Evolutionary conservation across 306 rosid genomes (phyloP).

Genomic region (Albizia julibrissin): DNA sequence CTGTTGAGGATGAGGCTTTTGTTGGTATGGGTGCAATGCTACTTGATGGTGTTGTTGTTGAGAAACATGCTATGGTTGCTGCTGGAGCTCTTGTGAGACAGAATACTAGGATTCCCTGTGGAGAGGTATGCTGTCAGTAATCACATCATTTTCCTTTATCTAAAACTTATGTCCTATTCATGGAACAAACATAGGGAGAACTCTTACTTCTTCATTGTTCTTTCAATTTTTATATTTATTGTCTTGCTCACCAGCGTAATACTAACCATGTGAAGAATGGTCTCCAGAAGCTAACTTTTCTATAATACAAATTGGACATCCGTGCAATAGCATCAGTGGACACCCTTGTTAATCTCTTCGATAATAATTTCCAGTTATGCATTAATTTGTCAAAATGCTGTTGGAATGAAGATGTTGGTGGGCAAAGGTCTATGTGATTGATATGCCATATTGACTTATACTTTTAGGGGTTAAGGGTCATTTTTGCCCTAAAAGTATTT

Average conservation of each 20-base stretch:
- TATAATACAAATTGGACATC: background rate
- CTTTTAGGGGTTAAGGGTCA: too few species aligned
- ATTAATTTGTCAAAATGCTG: background rate
- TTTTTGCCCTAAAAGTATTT: too few species aligned
- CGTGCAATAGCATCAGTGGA: background rate
- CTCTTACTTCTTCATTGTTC: background rate
- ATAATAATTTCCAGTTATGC: background rate
- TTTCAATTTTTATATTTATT: background rate
- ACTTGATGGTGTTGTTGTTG: slow-evolving; percentile 88
- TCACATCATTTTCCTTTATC: slow-evolving; percentile 51
- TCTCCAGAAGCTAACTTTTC: background rate
- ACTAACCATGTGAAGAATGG: background rate
- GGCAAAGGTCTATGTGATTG: background rate
- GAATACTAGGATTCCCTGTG: slow-evolving; percentile 79
- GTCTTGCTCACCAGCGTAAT: background rate
- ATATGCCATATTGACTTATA: background rate
- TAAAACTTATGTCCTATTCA: background rate
- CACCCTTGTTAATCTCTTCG: background rate
- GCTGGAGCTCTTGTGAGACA: slow-evolving; percentile 94
- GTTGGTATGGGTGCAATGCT: slow-evolving; percentile 91
- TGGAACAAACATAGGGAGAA: background rate
- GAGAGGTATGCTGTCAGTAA: slow-evolving; percentile 73
- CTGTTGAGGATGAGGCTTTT: slow-evolving; percentile 92
- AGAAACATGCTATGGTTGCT: slow-evolving; percentile 91
- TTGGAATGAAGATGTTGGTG: background rate